Evolutionary conservation across 805 yeast genomes (phyloP), one percentile per base, ranked within the genome.

Genomic region (Saccharomyces mikatae): DNA sequence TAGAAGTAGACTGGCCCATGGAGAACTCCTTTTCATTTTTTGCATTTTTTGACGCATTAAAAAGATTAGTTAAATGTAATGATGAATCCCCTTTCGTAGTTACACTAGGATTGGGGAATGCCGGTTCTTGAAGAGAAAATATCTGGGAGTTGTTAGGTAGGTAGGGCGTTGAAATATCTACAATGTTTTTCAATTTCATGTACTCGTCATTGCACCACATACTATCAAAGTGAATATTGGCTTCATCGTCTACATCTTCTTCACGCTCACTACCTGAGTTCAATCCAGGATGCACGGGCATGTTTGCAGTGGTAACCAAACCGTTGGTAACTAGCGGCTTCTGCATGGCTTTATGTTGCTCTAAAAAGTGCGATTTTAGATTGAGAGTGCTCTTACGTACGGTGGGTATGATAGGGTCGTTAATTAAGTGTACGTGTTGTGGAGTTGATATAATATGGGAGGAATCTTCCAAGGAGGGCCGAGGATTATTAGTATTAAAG

Each of bases 121-220:
- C 26, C 14, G 47, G 13, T 4, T 27, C 47, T 17, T 49, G 41
- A 24, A 29, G 47, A 5, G 48, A 41, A 31, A 46, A 47, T 13
- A 46, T 47, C 28, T 52, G 47, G 17, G 54, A 52, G 46, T 52
- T 52, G 21, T 47, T 52, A 27, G 51, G 48, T 5, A 46, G 10
- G 9, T 28, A 47, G 5, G 21, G 24, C 27, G 48, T 41, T 13
- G 52, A 46, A n/a, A 47, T 53, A 17, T 47, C 50, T 3, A 63
- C 48, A 11, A 65, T 53, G 51, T 62, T 61, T 29, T 62, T 62
- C 28, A 66, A 44, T 46, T 61, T 62, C 57, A 58, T 58, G 36
- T 65, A 61, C 50, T 65, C 69, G 27, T 59, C 61, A 28, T 61
- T 80, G 74, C 52, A 84, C 86, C 76, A 83, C 76, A 56, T 80